phyloP scores from a whole-genome alignment of 2,329 filamentous ascomycete genomes.

The Diaporthe citri region DNA sequence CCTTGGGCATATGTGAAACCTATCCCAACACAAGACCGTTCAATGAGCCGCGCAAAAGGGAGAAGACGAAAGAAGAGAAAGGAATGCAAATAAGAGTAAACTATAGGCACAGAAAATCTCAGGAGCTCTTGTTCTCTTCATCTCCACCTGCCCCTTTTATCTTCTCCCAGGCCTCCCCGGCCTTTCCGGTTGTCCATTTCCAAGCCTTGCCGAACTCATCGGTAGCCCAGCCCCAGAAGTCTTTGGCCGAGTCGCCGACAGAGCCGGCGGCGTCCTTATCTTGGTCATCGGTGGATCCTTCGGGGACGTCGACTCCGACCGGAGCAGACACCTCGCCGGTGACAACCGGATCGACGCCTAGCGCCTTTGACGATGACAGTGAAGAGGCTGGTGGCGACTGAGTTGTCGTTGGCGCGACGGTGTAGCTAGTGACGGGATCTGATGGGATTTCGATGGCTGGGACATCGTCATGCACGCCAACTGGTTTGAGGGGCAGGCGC shows the following conservation, averaged over 20 bases:
- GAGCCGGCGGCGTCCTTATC: conserved; percentile 49
- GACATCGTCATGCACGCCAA: conserved; percentile 71
- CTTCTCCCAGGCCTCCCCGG: conserved; percentile 61
- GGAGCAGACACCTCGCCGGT: conserved; percentile 45
- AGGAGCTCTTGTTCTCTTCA: neutral
- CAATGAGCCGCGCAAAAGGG: neutral
- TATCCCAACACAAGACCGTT: neutral
- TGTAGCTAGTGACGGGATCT: conserved; percentile 61
- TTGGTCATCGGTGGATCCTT: conserved; percentile 40
- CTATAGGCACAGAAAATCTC: neutral
- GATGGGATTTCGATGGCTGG: conserved; percentile 62
- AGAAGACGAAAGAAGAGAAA: neutral
- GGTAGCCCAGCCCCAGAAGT: conserved; percentile 65
- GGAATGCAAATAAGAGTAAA: neutral
- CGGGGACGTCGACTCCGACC: conserved; percentile 42
- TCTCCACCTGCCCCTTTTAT: conserved; percentile 48
- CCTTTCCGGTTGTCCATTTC: conserved; percentile 63
- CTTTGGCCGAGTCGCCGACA: conserved; percentile 48
- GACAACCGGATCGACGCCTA: conserved; percentile 41
- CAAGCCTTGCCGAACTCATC: conserved; percentile 61
- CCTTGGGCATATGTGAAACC: conserved; percentile 4
- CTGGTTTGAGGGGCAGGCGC: conserved; percentile 74
- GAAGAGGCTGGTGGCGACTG: conserved; percentile 29
- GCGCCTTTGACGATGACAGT: conserved; percentile 32
- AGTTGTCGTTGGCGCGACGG: conserved; percentile 33